Conservation (phyloP, 164 flowering plant species). For the Nymphaea colorata region DNA sequence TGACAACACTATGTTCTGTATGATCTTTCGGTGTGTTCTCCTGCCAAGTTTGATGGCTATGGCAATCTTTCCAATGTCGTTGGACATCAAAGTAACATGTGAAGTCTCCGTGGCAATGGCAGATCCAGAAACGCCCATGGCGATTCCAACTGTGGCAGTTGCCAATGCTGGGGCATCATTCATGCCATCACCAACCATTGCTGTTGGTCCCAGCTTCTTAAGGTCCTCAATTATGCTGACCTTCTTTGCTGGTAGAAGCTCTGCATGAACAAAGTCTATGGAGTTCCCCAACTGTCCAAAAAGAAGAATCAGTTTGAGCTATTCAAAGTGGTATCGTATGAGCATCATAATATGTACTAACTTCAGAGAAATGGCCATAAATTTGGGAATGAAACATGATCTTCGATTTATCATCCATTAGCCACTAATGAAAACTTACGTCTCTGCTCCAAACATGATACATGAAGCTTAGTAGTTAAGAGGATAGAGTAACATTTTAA, state of each 20-base stretch:
- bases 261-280: conserved; percentile 59
- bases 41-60: conserved; percentile 43
- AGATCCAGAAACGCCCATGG: conserved; percentile 94
- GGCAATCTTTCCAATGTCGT: conserved; percentile 68
- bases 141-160: conserved; percentile 79
- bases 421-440: no score
- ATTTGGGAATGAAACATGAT: no score
- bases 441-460: no score
- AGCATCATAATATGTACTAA: no score
- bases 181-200: conserved; percentile 90
- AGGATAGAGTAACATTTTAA: no score
- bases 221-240: conserved; percentile 39
- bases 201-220: conserved; percentile 45
- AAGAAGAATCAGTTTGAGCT: neutral
- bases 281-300: conserved; percentile 48
- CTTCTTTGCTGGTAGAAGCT: conserved; percentile 85
- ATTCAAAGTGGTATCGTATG: no score
- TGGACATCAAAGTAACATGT: conserved; percentile 73
- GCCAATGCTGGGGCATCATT: conserved; percentile 95
- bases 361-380: no score
- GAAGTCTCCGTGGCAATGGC: conserved; percentile 87
- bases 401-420: no score
- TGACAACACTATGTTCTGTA: conserved; percentile 53
- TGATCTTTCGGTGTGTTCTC: conserved; percentile 34
- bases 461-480: no score